A percentile compares a stretch with the other conserved stretches of the same genome.
These are phyloP conservation scores for Osmanthus fragrans DNA, from an alignment of 257 asterid species.

Conservation along the genomic window DNA sequence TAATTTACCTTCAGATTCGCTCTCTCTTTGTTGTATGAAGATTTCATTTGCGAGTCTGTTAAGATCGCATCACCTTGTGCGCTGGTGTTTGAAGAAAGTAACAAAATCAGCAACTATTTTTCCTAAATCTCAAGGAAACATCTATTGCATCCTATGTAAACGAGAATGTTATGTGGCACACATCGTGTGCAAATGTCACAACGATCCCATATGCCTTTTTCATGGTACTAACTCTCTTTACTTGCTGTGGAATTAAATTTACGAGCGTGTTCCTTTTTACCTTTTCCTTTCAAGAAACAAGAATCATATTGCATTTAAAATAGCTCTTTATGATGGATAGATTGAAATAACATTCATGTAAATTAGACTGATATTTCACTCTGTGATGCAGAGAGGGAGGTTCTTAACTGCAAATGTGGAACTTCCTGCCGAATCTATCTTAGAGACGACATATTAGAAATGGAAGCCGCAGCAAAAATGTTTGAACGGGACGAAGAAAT, in stretches of 20 bases:
- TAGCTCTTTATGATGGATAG: no score
- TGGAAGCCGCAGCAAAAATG: slow-evolving; percentile 35
- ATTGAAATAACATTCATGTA: background rate
- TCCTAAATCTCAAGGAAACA: slow-evolving; percentile 23
- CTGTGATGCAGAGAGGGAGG: slow-evolving; percentile 30
- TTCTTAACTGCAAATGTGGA: slow-evolving; percentile 26
- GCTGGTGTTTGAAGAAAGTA: slow-evolving; percentile 32
- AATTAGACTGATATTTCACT: background rate
- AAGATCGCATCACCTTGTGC: slow-evolving; percentile 32
- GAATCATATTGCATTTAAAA: no score
- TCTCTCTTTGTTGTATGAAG: slow-evolving; percentile 23
- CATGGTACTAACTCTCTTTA: slow-evolving; percentile 34
- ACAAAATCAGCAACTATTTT: slow-evolving; percentile 13
- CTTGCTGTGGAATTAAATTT: background rate
- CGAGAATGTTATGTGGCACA: slow-evolving; percentile 45
- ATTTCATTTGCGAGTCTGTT: slow-evolving; percentile 34
- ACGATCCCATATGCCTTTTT: slow-evolving; percentile 40
- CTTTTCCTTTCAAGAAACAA: background rate
- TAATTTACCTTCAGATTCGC: background rate
- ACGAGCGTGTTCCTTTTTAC: background rate
- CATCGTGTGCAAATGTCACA: slow-evolving; percentile 25
- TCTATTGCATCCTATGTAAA: slow-evolving; percentile 36
- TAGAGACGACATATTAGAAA: slow-evolving; percentile 27
- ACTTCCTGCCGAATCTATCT: slow-evolving; percentile 21
- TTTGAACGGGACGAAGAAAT: slow-evolving; percentile 34